A percentile compares a stretch with the other conserved stretches of the same genome.
Conservation (phyloP, 257 asterid species). For the Solanum corneliomulleri region DNA sequence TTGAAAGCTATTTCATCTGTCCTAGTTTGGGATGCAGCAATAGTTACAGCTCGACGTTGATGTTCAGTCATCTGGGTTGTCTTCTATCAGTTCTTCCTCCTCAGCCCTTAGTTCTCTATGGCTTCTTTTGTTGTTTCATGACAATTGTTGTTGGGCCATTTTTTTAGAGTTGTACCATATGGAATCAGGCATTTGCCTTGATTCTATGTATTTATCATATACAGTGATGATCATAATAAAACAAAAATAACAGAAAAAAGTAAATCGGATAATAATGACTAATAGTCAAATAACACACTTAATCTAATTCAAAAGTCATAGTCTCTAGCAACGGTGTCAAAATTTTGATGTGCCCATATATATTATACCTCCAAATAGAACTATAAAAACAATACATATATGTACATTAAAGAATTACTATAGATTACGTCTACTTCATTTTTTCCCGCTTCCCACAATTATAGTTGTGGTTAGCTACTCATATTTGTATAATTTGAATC, state of each 20-base stretch:
- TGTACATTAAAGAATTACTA: background rate
- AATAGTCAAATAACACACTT: too few relatives aligned
- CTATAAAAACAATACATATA: too few relatives aligned
- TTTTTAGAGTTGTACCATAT: background rate
- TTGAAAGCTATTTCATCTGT: background rate
- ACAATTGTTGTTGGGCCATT: background rate
- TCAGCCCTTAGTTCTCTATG: background rate
- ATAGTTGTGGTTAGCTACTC: background rate
- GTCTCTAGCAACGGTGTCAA: too few relatives aligned
- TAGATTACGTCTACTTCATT: too few relatives aligned
- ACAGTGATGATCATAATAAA: too few relatives aligned
- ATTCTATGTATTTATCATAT: background rate
- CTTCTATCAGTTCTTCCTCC: background rate
- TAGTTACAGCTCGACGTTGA: background rate
- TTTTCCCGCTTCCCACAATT: background rate
- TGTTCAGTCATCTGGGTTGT: background rate
- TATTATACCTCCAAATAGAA: too few relatives aligned
- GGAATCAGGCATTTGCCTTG: background rate
- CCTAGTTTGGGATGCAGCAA: background rate
- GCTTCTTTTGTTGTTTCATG: background rate
- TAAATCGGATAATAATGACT: too few relatives aligned
- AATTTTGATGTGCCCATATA: too few relatives aligned
- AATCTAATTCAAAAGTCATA: too few relatives aligned
- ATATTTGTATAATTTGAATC: too few relatives aligned
- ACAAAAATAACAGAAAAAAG: too few relatives aligned